A percentile compares a stretch with the other conserved stretches of the same genome.
Conservation (phyloP, 2,329 filamentous ascomycete genomes). For the Trichoderma oligosporum region DNA sequence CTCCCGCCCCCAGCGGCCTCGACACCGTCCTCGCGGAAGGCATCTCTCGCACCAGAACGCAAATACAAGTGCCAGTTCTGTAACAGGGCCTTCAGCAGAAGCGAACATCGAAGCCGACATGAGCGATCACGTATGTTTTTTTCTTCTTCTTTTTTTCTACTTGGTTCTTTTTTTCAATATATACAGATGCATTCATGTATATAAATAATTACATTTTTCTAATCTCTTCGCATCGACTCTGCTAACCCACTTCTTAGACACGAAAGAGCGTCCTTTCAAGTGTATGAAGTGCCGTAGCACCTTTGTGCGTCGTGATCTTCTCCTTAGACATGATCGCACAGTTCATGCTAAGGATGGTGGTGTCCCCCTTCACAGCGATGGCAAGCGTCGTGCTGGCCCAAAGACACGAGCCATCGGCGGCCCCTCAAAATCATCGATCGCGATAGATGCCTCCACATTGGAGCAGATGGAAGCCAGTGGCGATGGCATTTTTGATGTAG, state of each 20-base stretch:
- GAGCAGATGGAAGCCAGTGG: conserved; percentile 90
- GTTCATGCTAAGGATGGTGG: conserved; percentile 98
- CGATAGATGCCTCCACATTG: conserved; percentile 78
- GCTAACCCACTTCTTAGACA: conserved; percentile 57
- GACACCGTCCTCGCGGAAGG: conserved; percentile 70
- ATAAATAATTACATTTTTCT: too few relatives aligned
- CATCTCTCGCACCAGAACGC: conserved; percentile 78
- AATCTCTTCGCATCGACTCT: background rate
- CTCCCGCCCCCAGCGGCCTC: conserved; percentile 62
- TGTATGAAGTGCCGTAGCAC: conserved; percentile 98
- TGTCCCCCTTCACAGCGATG: conserved; percentile 87
- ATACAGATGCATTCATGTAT: too few relatives aligned
- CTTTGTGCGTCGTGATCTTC: conserved; percentile 93
- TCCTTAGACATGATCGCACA: conserved; percentile 94
- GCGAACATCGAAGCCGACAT: conserved; percentile 94
- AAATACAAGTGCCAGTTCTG: conserved; percentile 99
- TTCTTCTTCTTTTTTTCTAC: conserved; percentile 16
- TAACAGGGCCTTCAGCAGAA: conserved; percentile 93
- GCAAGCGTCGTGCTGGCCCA: conserved; percentile 73
- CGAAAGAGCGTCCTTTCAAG: conserved; percentile 98
- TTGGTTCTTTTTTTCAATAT: background rate
- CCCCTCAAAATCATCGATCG: conserved; percentile 71
- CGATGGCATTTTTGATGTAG: conserved; percentile 90
- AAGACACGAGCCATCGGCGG: conserved; percentile 62
- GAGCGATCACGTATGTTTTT: conserved; percentile 89